phyloP scores from a whole-genome alignment of 352 stramenopile genomes.

The Nothophytophthora sp. region DNA sequence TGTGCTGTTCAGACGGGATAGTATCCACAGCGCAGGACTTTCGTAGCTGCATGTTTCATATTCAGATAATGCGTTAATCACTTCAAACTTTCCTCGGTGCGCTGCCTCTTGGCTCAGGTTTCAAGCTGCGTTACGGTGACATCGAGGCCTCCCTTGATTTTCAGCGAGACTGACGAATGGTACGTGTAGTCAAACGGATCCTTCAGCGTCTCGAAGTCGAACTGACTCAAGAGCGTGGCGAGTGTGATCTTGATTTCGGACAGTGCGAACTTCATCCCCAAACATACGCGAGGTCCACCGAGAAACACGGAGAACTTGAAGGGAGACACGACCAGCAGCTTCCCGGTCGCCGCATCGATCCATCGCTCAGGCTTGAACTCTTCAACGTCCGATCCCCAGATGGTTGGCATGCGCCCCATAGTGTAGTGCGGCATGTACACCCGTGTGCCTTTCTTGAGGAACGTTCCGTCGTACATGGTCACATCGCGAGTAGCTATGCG shows the following conservation, averaged over 20 bases:
- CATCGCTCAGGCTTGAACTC: constrained; percentile 60
- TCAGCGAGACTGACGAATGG: constrained; percentile 31
- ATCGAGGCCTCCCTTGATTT: constrained; percentile 29
- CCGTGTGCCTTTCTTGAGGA: constrained; percentile 30
- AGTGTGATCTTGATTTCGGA: constrained; percentile 45
- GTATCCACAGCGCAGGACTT: too few species aligned
- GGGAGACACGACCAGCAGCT: constrained; percentile 20
- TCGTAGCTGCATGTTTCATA: constrained; percentile 4
- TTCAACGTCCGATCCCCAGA: constrained; percentile 51
- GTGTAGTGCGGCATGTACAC: constrained; percentile 48
- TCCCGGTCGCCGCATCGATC: constrained; percentile 28
- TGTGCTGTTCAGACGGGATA: too few species aligned
- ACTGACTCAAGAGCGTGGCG: constrained; percentile 28
- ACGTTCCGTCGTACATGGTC: constrained; percentile 48
- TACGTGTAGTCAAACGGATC: constrained; percentile 30
- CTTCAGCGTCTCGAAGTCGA: constrained; percentile 24
- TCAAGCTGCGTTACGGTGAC: constrained; percentile 10
- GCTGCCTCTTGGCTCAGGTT: not conserved
- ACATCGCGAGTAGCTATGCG: constrained; percentile 50
- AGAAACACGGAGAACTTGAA: constrained; percentile 58
- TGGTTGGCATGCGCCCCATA: constrained; percentile 36
- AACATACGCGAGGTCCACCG: constrained; percentile 38
- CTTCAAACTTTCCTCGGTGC: too few species aligned
- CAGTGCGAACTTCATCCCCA: constrained; percentile 50
- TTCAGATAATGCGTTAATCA: constrained; percentile 9